Base-by-base conservation (phyloP, 352 stramenopile genomes). In the Pythium apleroticum region DNA sequence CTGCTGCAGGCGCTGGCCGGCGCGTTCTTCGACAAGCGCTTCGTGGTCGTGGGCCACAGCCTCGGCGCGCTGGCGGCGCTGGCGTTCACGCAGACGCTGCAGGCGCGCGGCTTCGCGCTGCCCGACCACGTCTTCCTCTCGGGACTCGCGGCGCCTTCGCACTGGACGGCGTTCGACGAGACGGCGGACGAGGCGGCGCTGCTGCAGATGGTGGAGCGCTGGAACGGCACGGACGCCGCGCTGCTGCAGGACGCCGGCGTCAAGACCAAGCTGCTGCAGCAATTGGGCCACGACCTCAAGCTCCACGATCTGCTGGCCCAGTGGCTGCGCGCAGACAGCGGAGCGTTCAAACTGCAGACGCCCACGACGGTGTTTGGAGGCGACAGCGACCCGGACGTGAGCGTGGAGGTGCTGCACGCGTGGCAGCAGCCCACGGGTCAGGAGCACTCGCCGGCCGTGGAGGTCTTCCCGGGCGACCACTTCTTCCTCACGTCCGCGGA, bases 1-100 rank as follows among this genome's bases (percentile, higher is more conserved):
- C 53, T 77, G 59, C 69, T 90, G 20, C 69, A 56, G 55, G 65
- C 63, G 52, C 72, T 72, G 22, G 24, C 31, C 19, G 58, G 59
- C 46, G 33, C 74, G 41, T 92, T 92, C 69, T 90, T 92, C 57
- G 80, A 86, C 65, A 92, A 92, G 65, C 81, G 75, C 0, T 92
- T 86, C 60, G 79, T 86, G 35, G 54, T 92, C 27, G 39, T 86
- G 25, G 84, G 84, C 54, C 84, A 92, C 69, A 89, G 79, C 63
- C 69, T 92, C 12, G 84, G 84, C n/a, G 81, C 84, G 37, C 63
- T 89, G 24, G 68, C 77, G 43, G 78, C 78, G 41, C 66, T 92
- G 12, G 80, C 75, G 33, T 69, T 92, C 35, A 67, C 81, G 66
- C 69, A 74, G 31, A 66, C 72, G 63, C 73, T 92, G 12, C 66